A percentile compares a stretch with the other conserved stretches of the same genome.
Conservation (phyloP, 495 filamentous ascomycete genomes). For the Aspergillus asperescens region DNA sequence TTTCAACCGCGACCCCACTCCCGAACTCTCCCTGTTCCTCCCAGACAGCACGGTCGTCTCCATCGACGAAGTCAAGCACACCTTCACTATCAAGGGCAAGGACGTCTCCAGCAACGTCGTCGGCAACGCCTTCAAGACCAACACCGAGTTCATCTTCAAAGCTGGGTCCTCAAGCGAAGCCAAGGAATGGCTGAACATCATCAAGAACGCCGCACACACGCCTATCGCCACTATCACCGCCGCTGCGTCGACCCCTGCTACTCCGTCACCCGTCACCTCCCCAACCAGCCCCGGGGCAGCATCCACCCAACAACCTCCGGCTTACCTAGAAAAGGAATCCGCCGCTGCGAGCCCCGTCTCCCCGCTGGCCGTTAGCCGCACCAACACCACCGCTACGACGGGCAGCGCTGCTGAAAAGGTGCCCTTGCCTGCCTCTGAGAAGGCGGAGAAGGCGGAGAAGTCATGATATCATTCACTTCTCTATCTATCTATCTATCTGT, state of each 20-base stretch:
- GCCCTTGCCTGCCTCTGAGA: neutral
- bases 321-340: slow-evolving; percentile 27
- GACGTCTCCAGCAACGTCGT: slow-evolving; percentile 62
- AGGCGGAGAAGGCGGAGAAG: slow-evolving; percentile 13
- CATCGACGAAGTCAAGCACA: slow-evolving; percentile 76
- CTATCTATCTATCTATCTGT: neutral
- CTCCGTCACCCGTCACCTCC: slow-evolving; percentile 13
- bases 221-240: slow-evolving; percentile 12
- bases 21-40: slow-evolving; percentile 84
- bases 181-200: slow-evolving; percentile 74
- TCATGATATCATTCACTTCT: no score
- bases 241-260: slow-evolving; percentile 7
- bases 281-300: slow-evolving; percentile 12
- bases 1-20: slow-evolving; percentile 69
- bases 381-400: slow-evolving; percentile 6
- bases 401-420: neutral
- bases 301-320: slow-evolving; percentile 18
- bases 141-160: slow-evolving; percentile 62
- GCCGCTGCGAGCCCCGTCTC: slow-evolving; percentile 4
- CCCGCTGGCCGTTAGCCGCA: slow-evolving; percentile 9
- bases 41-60: slow-evolving; percentile 81
- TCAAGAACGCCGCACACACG: slow-evolving; percentile 43
- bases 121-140: slow-evolving; percentile 54
- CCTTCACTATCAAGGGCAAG: slow-evolving; percentile 92
- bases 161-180: slow-evolving; percentile 71